Evolutionary conservation across 768 basidiomycete genomes (phyloP).

Genomic region (Lactifluus echinatus): DNA sequence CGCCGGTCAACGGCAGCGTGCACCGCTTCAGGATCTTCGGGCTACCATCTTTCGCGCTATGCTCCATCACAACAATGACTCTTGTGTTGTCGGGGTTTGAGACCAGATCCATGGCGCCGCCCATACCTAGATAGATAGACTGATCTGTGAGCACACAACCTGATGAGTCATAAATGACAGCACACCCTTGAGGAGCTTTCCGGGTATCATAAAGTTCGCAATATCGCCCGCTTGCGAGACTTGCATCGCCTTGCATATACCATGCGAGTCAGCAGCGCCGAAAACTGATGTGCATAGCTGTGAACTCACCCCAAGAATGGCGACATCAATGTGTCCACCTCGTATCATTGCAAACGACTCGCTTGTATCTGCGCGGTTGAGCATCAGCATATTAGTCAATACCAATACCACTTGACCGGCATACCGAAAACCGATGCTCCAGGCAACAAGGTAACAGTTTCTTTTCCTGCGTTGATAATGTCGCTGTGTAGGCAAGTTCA

Average conservation of each 20-base stretch:
- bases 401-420: constrained; percentile 21
- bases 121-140: constrained; percentile 74
- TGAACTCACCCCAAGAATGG: constrained; percentile 76
- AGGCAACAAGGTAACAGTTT: constrained; percentile 86
- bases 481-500: constrained; percentile 41
- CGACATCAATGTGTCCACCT: constrained; percentile 89
- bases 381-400: neutral
- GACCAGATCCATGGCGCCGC: constrained; percentile 94
- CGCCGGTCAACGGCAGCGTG: constrained; percentile 80
- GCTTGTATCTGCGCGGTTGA: constrained; percentile 56
- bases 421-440: constrained; percentile 86
- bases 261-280: constrained; percentile 2
- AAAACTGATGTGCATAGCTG: neutral
- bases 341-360: constrained; percentile 98
- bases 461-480: constrained; percentile 91
- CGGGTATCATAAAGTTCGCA: constrained; percentile 98
- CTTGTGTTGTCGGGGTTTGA: constrained; percentile 95
- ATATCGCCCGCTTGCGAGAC: constrained; percentile 90
- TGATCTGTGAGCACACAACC: neutral
- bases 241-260: constrained; percentile 71
- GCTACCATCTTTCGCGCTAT: constrained; percentile 81
- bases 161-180: neutral
- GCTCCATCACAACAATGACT: constrained; percentile 85
- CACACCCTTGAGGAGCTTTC: constrained; percentile 77
- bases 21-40: constrained; percentile 84